Base-by-base conservation (phyloP, 2,329 filamentous ascomycete species). In the Cladophialophora bantiana region DNA sequence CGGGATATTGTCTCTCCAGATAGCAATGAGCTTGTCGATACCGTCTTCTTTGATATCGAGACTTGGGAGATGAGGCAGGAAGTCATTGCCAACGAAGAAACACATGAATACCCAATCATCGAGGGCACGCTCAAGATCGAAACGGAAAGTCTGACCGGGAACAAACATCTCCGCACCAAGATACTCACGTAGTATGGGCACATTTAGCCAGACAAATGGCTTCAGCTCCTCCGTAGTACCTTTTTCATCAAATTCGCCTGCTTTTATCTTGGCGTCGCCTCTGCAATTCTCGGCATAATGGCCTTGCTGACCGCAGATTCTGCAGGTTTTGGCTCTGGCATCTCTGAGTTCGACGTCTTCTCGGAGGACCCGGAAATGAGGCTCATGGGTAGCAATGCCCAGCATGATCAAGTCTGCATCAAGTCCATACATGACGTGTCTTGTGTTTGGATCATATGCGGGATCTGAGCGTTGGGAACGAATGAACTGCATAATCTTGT, bases 21-120 rank as follows among this genome's bases (percentile, higher is more conserved):
- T 95, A n/a, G 92, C 90, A 71, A 94, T 96, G 64, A 99, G 84
- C 0, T 94, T 96, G 76, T 99, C 94, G 75, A 99, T 99, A 57
- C 94, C 94, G 77, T 97, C 94, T 76, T 99, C 95, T 68, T 95
- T 89, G 77, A 99, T 98, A 78, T 98, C 95, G 66, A 99, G 85
- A 74, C 94, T 96, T n/a, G 95, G 95, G 66, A 99, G 83, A 84
- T 99, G 95, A 59, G 95, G 95, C 72, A 99, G 82, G 81, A 99
- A 99, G 82, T 99, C 96, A 79, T 99, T 99, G 72, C 94, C 94
- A 64, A 98, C 94, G 77, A 98, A 98, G 82, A 96, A 98, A 81
- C 94, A 98, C 89, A 98, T 95, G 78, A 98, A 98, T 13, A 98
- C 93, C 95, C 94, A 98, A 77, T 98, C 94, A 78, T 98, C 95